Conservation (phyloP, 345 rosid genomes). For the Populus pruinosa region DNA sequence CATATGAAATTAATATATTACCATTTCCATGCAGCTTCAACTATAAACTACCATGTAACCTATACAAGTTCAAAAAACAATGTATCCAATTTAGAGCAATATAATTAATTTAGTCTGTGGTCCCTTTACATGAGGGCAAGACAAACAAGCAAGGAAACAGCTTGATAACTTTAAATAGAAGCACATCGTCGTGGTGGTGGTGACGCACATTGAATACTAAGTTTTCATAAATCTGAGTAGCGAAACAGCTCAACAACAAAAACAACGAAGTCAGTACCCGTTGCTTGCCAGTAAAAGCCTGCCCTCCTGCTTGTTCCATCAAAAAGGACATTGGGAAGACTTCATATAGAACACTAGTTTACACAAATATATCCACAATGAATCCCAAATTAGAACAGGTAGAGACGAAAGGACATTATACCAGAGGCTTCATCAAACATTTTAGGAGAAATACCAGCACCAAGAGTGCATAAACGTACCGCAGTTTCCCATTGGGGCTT, state of each 20-base stretch:
- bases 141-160: neutral
- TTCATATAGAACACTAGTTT: slow-evolving; percentile 78
- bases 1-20: neutral
- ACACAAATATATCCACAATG: slow-evolving; percentile 9
- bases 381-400: neutral
- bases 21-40: neutral
- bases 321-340: slow-evolving; percentile 96
- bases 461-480: slow-evolving; percentile 42
- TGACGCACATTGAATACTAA: neutral
- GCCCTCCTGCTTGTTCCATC: slow-evolving; percentile 99
- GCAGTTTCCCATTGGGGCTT: slow-evolving; percentile 88
- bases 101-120: neutral
- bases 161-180: neutral
- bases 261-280: slow-evolving; percentile 44
- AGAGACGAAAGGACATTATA: neutral
- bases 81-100: neutral
- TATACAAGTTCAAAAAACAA: neutral
- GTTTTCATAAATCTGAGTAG: neutral
- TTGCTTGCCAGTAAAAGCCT: slow-evolving; percentile 80
- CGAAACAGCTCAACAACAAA: neutral
- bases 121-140: neutral
- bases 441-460: neutral
- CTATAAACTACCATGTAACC: neutral
- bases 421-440: neutral
- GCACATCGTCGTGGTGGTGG: too few relatives aligned